Percentiles rank a stretch among this genome's conserved stretches.
phyloP scores from a whole-genome alignment of 1,284 basidiomycete species.

The Cryptococcus floricola region DNA sequence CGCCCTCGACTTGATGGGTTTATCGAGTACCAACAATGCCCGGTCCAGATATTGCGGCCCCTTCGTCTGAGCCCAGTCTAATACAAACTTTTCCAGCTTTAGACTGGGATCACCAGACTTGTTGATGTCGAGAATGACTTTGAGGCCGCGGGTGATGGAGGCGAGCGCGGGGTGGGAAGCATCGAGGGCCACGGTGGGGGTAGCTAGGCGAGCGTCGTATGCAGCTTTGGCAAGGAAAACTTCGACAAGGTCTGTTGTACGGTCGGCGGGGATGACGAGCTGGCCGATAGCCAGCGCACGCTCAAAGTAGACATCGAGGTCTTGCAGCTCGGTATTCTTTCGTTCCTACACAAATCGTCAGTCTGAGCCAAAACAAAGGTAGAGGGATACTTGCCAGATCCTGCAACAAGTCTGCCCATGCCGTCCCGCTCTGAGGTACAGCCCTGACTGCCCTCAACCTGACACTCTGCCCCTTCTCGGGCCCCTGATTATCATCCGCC shows the following conservation, averaged over 20 bases:
- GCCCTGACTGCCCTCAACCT: slow-evolving; percentile 26
- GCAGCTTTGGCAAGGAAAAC: slow-evolving; percentile 41
- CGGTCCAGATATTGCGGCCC: slow-evolving; percentile 22
- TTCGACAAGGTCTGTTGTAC: slow-evolving; percentile 32
- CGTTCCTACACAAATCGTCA: slow-evolving; percentile 17
- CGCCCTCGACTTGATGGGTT: slow-evolving; percentile 25
- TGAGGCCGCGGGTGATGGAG: slow-evolving; percentile 29
- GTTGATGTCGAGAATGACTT: slow-evolving; percentile 43
- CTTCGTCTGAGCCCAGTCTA: slow-evolving; percentile 53
- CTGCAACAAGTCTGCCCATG: slow-evolving; percentile 24
- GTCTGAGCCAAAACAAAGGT: neutral
- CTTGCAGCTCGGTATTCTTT: neutral
- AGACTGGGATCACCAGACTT: slow-evolving; percentile 58
- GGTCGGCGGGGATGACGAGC: slow-evolving; percentile 4
- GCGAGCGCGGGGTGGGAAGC: slow-evolving; percentile 12
- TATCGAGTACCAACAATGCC: slow-evolving; percentile 25
- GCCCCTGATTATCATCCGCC: slow-evolving; percentile 11
- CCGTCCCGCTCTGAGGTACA: slow-evolving; percentile 34
- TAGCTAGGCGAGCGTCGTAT: slow-evolving; percentile 10
- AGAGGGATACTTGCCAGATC: slow-evolving; percentile 14
- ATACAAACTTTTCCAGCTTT: slow-evolving; percentile 74
- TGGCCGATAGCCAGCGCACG: slow-evolving; percentile 18
- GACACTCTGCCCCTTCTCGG: slow-evolving; percentile 1
- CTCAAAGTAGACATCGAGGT: slow-evolving; percentile 12
- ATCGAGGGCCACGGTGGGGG: neutral